Evolutionary conservation across 2,329 filamentous ascomycete genomes (phyloP).

Genomic region (Coniochaeta pulveracea): DNA sequence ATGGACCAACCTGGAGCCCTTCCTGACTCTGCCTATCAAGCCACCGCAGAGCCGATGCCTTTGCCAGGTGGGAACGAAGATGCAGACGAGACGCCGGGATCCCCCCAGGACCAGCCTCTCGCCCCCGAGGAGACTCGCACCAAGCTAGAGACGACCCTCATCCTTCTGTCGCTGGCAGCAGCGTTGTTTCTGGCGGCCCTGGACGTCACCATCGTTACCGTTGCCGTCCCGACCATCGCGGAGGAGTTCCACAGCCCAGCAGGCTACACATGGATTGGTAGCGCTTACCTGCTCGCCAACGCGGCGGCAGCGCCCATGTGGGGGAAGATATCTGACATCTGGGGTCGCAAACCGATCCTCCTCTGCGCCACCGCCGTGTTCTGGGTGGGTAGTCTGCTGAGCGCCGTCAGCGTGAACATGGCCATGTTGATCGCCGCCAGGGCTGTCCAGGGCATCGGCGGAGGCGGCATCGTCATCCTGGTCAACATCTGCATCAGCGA

Average conservation of each 20-base stretch:
- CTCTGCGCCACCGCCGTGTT: conserved; percentile 36
- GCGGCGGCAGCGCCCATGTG: conserved; percentile 60
- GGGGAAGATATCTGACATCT: conserved; percentile 51
- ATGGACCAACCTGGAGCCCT: too few relatives aligned
- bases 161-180: conserved; percentile 27
- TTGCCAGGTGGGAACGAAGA: too few relatives aligned
- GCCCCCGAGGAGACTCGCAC: conserved; percentile 16
- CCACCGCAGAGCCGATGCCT: too few relatives aligned
- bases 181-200: conserved; percentile 32
- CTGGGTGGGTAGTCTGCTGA: conserved; percentile 37
- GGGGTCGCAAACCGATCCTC: conserved; percentile 42
- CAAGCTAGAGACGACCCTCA: conserved; percentile 17
- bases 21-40: too few relatives aligned
- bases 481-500: conserved; percentile 43
- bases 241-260: conserved; percentile 46
- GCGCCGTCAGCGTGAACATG: conserved; percentile 33
- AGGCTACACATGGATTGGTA: conserved; percentile 70
- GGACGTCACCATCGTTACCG: conserved; percentile 47
- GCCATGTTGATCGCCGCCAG: conserved; percentile 33
- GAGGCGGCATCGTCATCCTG: conserved; percentile 37
- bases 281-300: conserved; percentile 59
- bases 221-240: conserved; percentile 50
- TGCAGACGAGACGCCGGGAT: too few relatives aligned
- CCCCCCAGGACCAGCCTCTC: too few relatives aligned
- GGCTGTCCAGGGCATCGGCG: conserved; percentile 39